Conservation (phyloP, 2,329 filamentous ascomycete species). For the Diaporthe velutina region DNA sequence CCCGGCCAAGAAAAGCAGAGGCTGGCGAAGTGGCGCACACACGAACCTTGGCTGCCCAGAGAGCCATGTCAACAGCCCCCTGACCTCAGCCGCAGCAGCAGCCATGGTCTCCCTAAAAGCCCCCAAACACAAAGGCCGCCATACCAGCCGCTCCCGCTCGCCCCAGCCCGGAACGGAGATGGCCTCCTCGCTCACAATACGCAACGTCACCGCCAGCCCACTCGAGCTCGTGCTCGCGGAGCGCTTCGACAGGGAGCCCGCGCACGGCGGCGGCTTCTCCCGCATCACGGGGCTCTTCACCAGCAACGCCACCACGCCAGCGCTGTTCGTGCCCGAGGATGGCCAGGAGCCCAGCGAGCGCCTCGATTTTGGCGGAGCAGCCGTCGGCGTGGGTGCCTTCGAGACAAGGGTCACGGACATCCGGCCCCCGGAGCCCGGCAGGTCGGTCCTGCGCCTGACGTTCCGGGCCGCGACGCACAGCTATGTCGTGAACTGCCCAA, state of each 20-base stretch:
- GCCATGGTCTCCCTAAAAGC: constrained; percentile 17
- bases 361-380: constrained; percentile 70
- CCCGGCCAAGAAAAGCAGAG: constrained; percentile 15
- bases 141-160: constrained; percentile 23
- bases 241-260: constrained; percentile 31
- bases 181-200: constrained; percentile 38
- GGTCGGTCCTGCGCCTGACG: constrained; percentile 79
- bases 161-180: constrained; percentile 22
- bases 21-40: background rate
- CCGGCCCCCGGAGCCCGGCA: constrained; percentile 66
- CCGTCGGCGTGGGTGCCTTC: constrained; percentile 79
- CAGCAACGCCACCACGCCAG: constrained; percentile 52
- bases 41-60: constrained; percentile 12
- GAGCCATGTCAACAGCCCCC: background rate
- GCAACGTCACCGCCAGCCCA: constrained; percentile 37
- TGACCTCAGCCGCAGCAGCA: background rate
- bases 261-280: constrained; percentile 24
- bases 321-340: constrained; percentile 41
- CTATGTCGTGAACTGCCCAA: constrained; percentile 81
- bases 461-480: constrained; percentile 74
- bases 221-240: constrained; percentile 37
- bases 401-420: constrained; percentile 73
- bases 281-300: constrained; percentile 53
- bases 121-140: background rate
- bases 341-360: constrained; percentile 52